Evolutionary conservation across 495 filamentous ascomycete species (phyloP).

Genomic region (Aspergillus sclerotiicarbonarius): DNA sequence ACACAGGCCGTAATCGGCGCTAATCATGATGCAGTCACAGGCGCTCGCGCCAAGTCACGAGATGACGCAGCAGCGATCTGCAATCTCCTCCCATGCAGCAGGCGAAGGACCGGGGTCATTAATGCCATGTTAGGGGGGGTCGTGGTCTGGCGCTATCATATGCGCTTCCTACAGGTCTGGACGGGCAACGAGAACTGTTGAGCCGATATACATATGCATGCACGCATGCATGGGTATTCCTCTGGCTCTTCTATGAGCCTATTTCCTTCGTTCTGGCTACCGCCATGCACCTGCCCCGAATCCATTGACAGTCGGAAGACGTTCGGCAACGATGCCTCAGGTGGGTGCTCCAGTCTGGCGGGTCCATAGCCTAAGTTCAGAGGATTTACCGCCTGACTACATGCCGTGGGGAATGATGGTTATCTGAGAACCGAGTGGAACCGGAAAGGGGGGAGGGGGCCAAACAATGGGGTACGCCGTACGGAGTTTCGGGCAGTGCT

Average conservation of each 20-base stretch:
- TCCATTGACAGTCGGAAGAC: neutral
- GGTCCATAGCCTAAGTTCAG: neutral
- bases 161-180: constrained; percentile 10
- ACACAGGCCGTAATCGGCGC: constrained; percentile 4
- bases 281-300: neutral
- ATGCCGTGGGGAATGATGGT: neutral
- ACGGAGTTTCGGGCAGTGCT: neutral
- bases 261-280: neutral
- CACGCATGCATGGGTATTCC: constrained; percentile 14
- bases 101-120: neutral
- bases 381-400: constrained; percentile 1
- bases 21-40: constrained; percentile 21
- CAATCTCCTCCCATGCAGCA: constrained; percentile 19
- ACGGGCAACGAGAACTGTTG: neutral
- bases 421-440: neutral
- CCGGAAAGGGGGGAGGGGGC: neutral
- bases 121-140: constrained; percentile 20
- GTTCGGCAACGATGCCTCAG: neutral
- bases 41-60: constrained; percentile 20
- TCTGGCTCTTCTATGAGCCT: constrained; percentile 1
- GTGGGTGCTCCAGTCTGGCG: neutral
- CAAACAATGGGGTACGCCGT: neutral
- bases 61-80: constrained; percentile 26
- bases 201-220: constrained; percentile 11
- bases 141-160: constrained; percentile 20